These are phyloP conservation scores for Rhynchospora pubera DNA, from an alignment of 176 grass and related monocot genomes.

Conservation along the genomic window DNA sequence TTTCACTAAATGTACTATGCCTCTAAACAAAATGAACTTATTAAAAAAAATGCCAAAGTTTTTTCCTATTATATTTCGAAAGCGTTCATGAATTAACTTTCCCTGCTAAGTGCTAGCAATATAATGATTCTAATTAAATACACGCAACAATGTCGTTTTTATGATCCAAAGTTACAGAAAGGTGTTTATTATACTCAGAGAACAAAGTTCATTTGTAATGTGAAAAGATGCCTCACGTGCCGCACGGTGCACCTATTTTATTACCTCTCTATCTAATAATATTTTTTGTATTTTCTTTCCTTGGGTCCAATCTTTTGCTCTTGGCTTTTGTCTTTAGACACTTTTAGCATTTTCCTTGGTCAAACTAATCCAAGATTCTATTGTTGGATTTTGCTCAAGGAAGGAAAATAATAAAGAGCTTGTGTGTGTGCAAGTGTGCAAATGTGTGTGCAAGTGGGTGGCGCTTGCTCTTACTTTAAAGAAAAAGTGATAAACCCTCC, in stretches of 20 bases:
- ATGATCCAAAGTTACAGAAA: conserved; percentile 9
- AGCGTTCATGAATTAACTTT: neutral
- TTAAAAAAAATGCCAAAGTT: neutral
- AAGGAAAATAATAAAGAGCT: conserved; percentile 6
- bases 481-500: neutral
- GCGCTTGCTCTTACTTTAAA: neutral
- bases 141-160: neutral
- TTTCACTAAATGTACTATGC: no score
- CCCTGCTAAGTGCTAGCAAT: neutral
- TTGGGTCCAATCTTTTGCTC: conserved; percentile 7
- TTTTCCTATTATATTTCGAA: neutral
- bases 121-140: neutral
- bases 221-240: conserved; percentile 23
- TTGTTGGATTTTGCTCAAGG: conserved; percentile 10
- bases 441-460: neutral
- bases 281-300: neutral
- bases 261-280: neutral
- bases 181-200: neutral
- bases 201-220: conserved; percentile 4
- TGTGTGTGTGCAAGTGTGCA: neutral
- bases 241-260: neutral
- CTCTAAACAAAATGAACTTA: no score
- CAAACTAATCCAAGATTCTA: conserved; percentile 21
- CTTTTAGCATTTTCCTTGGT: conserved; percentile 22
- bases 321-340: conserved; percentile 17